Base-by-base conservation (phyloP, 2,329 filamentous ascomycete genomes). In the Cladosporium velox region DNA sequence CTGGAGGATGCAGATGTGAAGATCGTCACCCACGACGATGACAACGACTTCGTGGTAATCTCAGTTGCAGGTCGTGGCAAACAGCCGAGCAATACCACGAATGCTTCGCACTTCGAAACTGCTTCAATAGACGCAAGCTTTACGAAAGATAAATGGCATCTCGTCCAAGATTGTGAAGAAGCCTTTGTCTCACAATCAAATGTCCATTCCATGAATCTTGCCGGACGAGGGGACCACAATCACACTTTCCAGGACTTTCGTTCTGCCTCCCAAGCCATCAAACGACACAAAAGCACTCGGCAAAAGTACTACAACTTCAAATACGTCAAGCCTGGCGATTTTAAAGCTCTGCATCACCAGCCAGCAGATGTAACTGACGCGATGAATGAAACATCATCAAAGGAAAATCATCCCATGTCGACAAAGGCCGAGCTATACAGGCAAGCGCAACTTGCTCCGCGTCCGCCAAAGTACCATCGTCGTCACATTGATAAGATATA, bases 221-320 rank as follows among this genome's bases (percentile, higher is more conserved):
- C n/a, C 32, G 55, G 55, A 2, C 55, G 55, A 24, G 34, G 55
- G 26, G 55, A 58, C 34, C 15, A 41, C 21, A 26, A 15, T 18
- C 55, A 58, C 21, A 3, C 32, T 26, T 58, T 58, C 32, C 10
- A 12, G n/a, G 55, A 58, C 26, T 24, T 58, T 10, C 55, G 55
- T 14, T 58, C 55, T 38, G n/a, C 55, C 12, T 58, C 55, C 1
- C n/a, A 26, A 38, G 55, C 32, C 21, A 15, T 4, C n/a, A 35
- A 58, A 28, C n/a, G 34, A 34, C 11, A 58, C 32, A 8, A 28
- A 3, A 35, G 4, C 30, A 41, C 32, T 8, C 18, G 32, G 11
- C n/a, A 18, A 15, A 58, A 58, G 6, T 41, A 58, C 55, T 58
- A 58, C n/a, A 34, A 41, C n/a, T 58, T 38, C 14, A 35, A n/a